These are phyloP conservation scores for Diplogelasinospora grovesii DNA, from an alignment of 495 filamentous ascomycete genomes.

Conservation along the genomic window DNA sequence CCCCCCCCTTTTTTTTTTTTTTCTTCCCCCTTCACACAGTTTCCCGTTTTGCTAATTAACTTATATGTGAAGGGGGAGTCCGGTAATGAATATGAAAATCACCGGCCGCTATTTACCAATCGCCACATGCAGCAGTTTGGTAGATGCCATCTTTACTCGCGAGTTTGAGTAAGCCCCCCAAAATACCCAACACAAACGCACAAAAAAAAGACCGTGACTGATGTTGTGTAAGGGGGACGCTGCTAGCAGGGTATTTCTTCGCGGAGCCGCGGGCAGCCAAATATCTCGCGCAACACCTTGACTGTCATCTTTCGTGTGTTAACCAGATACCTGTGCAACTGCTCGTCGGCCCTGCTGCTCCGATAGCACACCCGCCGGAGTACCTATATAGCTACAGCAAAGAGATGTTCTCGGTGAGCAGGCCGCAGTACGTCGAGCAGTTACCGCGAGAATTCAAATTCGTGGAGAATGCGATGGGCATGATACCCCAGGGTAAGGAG, in stretches of 20 bases:
- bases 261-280: conserved; percentile 40
- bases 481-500: neutral
- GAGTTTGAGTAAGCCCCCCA: conserved; percentile 2
- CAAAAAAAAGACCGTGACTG: neutral
- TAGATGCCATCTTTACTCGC: conserved; percentile 11
- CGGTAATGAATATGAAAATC: conserved; percentile 9
- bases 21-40: neutral
- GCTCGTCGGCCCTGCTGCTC: conserved; percentile 39
- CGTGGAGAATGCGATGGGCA: neutral
- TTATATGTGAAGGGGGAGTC: too few relatives aligned
- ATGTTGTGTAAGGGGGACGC: conserved; percentile 14
- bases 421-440: conserved; percentile 31
- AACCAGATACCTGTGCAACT: conserved; percentile 46
- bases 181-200: too few relatives aligned
- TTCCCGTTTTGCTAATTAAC: neutral
- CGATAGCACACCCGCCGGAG: conserved; percentile 19
- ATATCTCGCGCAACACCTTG: conserved; percentile 47
- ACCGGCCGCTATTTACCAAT: conserved; percentile 12
- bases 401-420: conserved; percentile 32
- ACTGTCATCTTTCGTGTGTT: conserved; percentile 37
- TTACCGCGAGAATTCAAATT: neutral
- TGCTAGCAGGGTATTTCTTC: conserved; percentile 46
- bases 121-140: conserved; percentile 7
- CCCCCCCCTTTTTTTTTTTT: neutral
- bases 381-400: conserved; percentile 31